Percentiles rank a stretch among this genome's conserved stretches.
phyloP scores from a whole-genome alignment of 2,329 filamentous ascomycete species.

The Diaporthe sp. region DNA sequence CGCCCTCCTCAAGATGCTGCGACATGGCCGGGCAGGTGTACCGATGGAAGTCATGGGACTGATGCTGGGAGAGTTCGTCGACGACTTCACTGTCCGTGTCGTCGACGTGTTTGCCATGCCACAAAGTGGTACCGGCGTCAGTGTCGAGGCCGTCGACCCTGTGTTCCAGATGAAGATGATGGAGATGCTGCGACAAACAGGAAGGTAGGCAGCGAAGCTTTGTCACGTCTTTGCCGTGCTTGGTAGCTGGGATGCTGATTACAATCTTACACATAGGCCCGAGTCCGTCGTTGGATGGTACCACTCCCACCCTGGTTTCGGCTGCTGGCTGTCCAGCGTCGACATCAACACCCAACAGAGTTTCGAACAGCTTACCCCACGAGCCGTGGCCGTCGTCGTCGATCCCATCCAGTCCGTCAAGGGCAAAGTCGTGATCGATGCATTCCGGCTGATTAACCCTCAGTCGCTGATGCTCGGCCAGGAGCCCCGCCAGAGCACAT shows the following conservation, averaged over 20 bases:
- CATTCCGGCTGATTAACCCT: conserved; percentile 97
- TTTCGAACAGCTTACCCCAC: conserved; percentile 98
- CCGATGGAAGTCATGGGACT: conserved; percentile 99
- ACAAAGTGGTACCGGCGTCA: conserved; percentile 97
- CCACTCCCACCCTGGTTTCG: conserved; percentile 98
- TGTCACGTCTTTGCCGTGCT: background rate
- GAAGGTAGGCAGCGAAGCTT: conserved; percentile 72
- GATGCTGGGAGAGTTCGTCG: conserved; percentile 98
- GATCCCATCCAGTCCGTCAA: conserved; percentile 99
- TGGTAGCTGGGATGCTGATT: background rate
- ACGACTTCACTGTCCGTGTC: conserved; percentile 98
- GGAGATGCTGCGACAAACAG: conserved; percentile 99
- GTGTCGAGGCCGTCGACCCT: conserved; percentile 96
- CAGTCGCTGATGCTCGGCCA: conserved; percentile 98
- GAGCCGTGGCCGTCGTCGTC: conserved; percentile 96
- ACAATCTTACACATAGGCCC: conserved; percentile 67
- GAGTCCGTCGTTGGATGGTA: conserved; percentile 99
- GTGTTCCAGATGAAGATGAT: conserved; percentile 99
- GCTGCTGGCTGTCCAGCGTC: conserved; percentile 98
- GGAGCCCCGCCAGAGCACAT: conserved; percentile 96
- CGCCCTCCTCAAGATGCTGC: conserved; percentile 97
- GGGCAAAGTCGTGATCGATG: conserved; percentile 99
- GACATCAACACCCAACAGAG: conserved; percentile 99
- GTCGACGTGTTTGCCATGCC: conserved; percentile 99
- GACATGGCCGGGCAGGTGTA: conserved; percentile 95